These are phyloP conservation scores for Nigrograna mackinnonii DNA, from an alignment of 2,329 filamentous ascomycete species.

Conservation along the genomic window DNA sequence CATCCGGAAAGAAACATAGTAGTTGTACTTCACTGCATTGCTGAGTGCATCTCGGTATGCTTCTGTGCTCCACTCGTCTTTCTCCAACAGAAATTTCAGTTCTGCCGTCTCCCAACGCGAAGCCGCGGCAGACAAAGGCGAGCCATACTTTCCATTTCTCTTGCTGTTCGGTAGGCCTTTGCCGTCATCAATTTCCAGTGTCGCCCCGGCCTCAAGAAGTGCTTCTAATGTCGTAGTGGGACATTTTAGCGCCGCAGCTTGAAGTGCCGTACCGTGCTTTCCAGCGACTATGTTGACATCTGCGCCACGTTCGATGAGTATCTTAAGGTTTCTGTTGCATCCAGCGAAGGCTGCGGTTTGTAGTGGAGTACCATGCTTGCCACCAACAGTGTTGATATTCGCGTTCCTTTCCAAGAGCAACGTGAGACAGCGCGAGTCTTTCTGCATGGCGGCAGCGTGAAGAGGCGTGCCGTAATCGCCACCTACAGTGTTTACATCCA, in stretches of 20 bases:
- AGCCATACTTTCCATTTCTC: constrained; percentile 20
- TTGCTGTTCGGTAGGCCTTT: constrained; percentile 8
- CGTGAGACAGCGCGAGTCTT: constrained; percentile 3
- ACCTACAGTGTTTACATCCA: constrained; percentile 16
- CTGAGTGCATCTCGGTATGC: not conserved
- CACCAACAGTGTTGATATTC: constrained; percentile 18
- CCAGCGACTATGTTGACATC: constrained; percentile 20
- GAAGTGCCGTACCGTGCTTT: constrained; percentile 18
- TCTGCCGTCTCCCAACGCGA: not conserved
- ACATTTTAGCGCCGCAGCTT: constrained; percentile 23
- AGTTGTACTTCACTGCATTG: not conserved
- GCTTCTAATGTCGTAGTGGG: constrained; percentile 14
- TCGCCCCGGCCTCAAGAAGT: constrained; percentile 24
- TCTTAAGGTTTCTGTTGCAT: constrained; percentile 9
- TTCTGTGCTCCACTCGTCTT: not conserved
- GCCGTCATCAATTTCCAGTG: constrained; percentile 6
- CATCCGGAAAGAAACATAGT: not conserved
- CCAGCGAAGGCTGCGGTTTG: constrained; percentile 13
- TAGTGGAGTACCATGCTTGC: constrained; percentile 15
- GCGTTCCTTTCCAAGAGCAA: constrained; percentile 18
- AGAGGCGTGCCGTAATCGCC: constrained; percentile 22
- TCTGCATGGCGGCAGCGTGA: constrained; percentile 16
- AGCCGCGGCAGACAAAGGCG: constrained; percentile 17
- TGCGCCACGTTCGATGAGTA: constrained; percentile 16
- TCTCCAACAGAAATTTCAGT: not conserved